Evolutionary conservation across 495 filamentous ascomycete genomes (phyloP), one percentile per base, ranked within the genome.

Genomic region (Stereocaulon alpinum): DNA sequence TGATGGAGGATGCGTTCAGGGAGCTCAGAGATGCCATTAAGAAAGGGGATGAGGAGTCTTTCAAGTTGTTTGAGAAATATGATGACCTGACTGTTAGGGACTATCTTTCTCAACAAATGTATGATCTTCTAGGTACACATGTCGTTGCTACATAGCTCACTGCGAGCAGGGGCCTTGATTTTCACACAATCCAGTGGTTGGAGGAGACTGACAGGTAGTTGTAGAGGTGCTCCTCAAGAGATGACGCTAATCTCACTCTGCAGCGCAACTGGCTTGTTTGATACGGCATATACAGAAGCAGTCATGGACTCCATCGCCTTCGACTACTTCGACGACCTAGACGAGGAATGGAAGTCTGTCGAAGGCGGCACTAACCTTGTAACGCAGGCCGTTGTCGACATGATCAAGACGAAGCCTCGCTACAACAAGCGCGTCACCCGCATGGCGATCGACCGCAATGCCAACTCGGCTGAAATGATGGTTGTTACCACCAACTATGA

Each of bases 251-350:
- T 32, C 24, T 24, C 3, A 11, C 34, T 52, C 6, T 30, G 18
- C 42, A 52, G 49, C 34, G 49, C 49, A 20, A 52, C 49, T 30
- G 49, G 49, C 30, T 29, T 34, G 18, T 52, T 52, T 11, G 49
- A 52, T 22, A 32, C 49, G 29, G 49, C 49, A 10, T 52, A 32
- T 29, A 52, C 49, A 52, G 49, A 52, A n/a, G 49, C 49, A 18
- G 49, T 52, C n/a, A 52, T 52, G 49, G 49, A 52, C 30, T 52
- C 49, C 29, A 32, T 52, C n/a, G 49, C 49, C 49, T 52, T 52
- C 30, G 49, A 52, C 20, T 52, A 52, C 49, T 52, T 17, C 15
- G 49, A 52, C 10, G 49, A 52, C 5, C 12, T 4, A 3, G 49
- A 52, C 6, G 49, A 52, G 49, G 49, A 52, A 20, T 52, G 49